phyloP scores from a whole-genome alignment of 768 basidiomycete genomes.

The Kwoniella mangroviensis region DNA sequence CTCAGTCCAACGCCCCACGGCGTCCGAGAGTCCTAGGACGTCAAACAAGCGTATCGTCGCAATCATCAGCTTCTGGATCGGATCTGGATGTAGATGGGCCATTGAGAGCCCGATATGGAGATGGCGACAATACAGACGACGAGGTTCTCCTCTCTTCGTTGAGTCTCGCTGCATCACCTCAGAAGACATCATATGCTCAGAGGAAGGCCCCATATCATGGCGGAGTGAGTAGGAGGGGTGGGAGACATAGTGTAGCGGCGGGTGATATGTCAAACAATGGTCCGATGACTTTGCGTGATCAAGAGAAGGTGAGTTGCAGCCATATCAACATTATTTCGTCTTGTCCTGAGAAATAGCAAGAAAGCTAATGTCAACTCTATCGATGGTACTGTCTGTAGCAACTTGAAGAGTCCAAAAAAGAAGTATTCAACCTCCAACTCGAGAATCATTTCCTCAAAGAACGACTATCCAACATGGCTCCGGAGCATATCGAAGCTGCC shows the following conservation, averaged over 20 bases:
- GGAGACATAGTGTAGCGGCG: conserved; percentile 51
- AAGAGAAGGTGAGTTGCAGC: conserved; percentile 77
- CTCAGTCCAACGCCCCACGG: conserved; percentile 42
- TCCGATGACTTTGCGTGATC: conserved; percentile 82
- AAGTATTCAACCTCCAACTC: conserved; percentile 95
- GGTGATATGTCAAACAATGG: conserved; percentile 33
- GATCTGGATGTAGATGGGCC: conserved; percentile 24
- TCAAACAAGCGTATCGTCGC: conserved; percentile 29
- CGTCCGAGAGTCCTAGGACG: conserved; percentile 35
- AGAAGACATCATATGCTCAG: conserved; percentile 15
- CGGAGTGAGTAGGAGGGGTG: conserved; percentile 43
- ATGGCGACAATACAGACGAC: conserved; percentile 34
- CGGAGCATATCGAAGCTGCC: conserved; percentile 88
- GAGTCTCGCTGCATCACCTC: conserved; percentile 30
- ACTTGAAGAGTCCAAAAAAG: conserved; percentile 92
- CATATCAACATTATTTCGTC: neutral
- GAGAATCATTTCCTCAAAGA: conserved; percentile 96
- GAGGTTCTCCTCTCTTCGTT: conserved; percentile 33
- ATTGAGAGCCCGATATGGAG: conserved; percentile 35
- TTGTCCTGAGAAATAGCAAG: too few relatives aligned
- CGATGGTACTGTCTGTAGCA: conserved; percentile 65
- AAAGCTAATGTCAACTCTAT: neutral
- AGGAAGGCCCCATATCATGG: conserved; percentile 24
- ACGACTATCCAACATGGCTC: conserved; percentile 82
- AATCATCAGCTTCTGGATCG: conserved; percentile 17